phyloP scores from a whole-genome alignment of 2,329 filamentous ascomycete genomes.

The Epichloe elymi region DNA sequence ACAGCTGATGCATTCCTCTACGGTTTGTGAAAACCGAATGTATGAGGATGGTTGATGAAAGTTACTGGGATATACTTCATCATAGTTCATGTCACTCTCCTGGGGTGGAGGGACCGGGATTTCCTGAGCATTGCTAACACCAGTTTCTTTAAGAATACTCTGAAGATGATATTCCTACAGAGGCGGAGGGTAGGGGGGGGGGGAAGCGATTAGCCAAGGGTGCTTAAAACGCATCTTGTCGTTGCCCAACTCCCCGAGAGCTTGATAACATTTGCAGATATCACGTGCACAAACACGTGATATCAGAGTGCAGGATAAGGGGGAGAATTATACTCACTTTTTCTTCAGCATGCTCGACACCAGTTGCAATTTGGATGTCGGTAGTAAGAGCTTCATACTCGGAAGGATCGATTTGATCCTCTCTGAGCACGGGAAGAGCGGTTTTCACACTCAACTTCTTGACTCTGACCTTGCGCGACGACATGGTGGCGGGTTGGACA shows the following conservation, averaged over 20 bases:
- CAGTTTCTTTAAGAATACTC: conserved; percentile 52
- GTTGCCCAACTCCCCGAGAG: background rate
- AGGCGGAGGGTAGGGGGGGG: too few species aligned
- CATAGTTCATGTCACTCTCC: conserved; percentile 64
- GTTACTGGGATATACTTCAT: conserved; percentile 65
- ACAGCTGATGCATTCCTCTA: conserved; percentile 85
- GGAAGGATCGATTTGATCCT: conserved; percentile 76
- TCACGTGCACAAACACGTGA: conserved; percentile 40
- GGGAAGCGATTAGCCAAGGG: background rate
- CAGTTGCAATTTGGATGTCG: conserved; percentile 79
- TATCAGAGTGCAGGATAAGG: conserved; percentile 19
- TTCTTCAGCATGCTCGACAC: conserved; percentile 94
- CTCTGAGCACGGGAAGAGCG: conserved; percentile 71
- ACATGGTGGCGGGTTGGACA: conserved; percentile 36
- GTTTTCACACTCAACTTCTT: conserved; percentile 91
- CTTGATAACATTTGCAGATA: conserved; percentile 5
- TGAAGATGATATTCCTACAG: conserved; percentile 87
- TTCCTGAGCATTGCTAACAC: conserved; percentile 43
- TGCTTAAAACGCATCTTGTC: background rate
- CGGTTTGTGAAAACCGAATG: conserved; percentile 94
- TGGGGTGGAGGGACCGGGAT: conserved; percentile 54
- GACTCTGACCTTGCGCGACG: conserved; percentile 59
- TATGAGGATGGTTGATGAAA: conserved; percentile 84
- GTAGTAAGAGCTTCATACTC: conserved; percentile 79
- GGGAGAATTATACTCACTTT: conserved; percentile 55